These are phyloP conservation scores for Eremothecium sinecaudum DNA, from an alignment of 1,139 yeast species.

Conservation along the genomic window DNA sequence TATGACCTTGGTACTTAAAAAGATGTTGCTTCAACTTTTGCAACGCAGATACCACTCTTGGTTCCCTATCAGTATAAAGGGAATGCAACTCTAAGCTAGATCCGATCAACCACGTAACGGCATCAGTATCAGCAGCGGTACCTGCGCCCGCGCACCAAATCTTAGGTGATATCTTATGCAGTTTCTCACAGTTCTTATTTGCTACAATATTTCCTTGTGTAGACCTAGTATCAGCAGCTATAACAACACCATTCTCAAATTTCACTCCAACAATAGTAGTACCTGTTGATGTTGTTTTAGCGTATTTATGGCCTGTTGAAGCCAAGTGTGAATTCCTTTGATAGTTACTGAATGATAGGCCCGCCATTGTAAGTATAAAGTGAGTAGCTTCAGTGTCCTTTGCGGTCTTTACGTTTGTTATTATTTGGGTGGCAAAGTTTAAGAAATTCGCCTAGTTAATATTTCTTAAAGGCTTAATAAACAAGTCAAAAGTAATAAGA, in stretches of 20 bases:
- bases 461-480: no score
- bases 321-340: slow-evolving; percentile 75
- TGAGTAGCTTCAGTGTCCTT: neutral
- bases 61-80: slow-evolving; percentile 70
- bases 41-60: slow-evolving; percentile 88
- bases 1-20: slow-evolving; percentile 91
- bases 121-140: slow-evolving; percentile 99
- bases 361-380: slow-evolving; percentile 51
- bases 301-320: slow-evolving; percentile 63
- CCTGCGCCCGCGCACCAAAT: slow-evolving; percentile 99
- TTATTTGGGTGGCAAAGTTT: slow-evolving; percentile 4
- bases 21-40: slow-evolving; percentile 91
- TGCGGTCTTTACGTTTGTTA: no score
- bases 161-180: slow-evolving; percentile 82
- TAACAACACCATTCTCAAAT: slow-evolving; percentile 86
- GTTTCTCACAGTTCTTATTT: slow-evolving; percentile 93
- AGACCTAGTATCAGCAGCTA: slow-evolving; percentile 98
- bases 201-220: slow-evolving; percentile 95
- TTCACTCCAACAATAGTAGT: slow-evolving; percentile 96
- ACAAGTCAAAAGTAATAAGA: no score
- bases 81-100: slow-evolving; percentile 87
- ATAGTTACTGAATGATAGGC: slow-evolving; percentile 84
- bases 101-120: slow-evolving; percentile 86
- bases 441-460: no score
- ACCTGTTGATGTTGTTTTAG: slow-evolving; percentile 93